Evolutionary conservation across 768 basidiomycete genomes (phyloP).

Genomic region (Pisolithus marmoratus): DNA sequence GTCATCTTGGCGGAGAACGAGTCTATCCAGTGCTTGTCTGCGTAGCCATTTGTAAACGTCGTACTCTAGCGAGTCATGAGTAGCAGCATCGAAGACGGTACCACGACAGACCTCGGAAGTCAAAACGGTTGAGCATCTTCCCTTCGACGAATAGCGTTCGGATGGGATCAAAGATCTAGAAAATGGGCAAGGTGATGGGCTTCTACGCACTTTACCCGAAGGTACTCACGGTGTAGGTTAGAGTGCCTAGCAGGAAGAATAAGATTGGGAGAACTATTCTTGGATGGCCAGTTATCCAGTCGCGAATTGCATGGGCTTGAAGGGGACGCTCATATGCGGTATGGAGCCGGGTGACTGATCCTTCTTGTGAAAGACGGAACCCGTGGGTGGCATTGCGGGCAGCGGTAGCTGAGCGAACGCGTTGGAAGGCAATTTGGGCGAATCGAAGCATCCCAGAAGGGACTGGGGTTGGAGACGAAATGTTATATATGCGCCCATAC

Average conservation of each 20-base stretch:
- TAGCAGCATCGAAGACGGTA: background rate
- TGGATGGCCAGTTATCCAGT: constrained; percentile 86
- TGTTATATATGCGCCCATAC: constrained; percentile 73
- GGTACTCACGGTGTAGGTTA: constrained; percentile 76
- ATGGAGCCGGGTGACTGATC: constrained; percentile 40
- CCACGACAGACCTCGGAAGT: constrained; percentile 53
- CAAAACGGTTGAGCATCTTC: constrained; percentile 81
- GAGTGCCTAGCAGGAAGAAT: constrained; percentile 81
- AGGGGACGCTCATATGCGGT: constrained; percentile 58
- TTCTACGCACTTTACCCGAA: background rate
- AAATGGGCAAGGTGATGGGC: background rate
- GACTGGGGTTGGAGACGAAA: constrained; percentile 53
- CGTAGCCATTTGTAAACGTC: constrained; percentile 73
- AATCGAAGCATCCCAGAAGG: constrained; percentile 64
- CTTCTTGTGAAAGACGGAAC: constrained; percentile 30
- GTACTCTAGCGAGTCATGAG: constrained; percentile 45
- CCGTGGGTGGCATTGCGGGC: constrained; percentile 83
- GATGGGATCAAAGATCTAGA: constrained; percentile 87
- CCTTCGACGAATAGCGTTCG: constrained; percentile 78
- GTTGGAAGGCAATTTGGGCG: constrained; percentile 56
- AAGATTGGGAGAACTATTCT: constrained; percentile 74
- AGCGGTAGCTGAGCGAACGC: constrained; percentile 63
- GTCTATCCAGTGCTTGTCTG: constrained; percentile 51
- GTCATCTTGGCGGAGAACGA: constrained; percentile 25
- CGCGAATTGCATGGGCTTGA: constrained; percentile 60